A percentile compares a stretch with the other conserved stretches of the same genome.
Conservation (phyloP, 2,329 filamentous ascomycete species). For the Xylaria sp. region DNA sequence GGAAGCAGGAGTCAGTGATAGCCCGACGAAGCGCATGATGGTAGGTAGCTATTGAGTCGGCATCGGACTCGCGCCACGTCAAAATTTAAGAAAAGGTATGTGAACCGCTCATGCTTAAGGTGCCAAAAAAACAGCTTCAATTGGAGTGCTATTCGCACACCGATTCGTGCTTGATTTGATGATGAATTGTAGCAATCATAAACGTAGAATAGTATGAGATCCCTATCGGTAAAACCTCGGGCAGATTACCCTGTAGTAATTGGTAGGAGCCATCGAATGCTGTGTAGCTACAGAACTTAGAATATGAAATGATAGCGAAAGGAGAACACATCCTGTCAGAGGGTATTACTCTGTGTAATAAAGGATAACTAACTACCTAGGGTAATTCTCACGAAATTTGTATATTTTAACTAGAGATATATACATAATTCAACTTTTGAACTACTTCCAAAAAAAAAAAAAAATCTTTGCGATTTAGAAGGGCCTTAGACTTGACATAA, state of each 20-base stretch:
- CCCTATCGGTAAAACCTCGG: constrained; percentile 23
- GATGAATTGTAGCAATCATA: background rate
- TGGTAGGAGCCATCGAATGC: background rate
- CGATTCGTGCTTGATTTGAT: background rate
- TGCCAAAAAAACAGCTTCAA: background rate
- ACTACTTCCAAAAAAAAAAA: too few relatives aligned
- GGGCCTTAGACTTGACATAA: too few relatives aligned
- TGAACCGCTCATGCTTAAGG: background rate
- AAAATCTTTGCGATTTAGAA: too few relatives aligned
- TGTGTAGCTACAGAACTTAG: background rate
- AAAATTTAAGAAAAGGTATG: background rate
- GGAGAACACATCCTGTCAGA: too few relatives aligned
- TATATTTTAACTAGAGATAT: too few relatives aligned
- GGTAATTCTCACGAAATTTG: background rate
- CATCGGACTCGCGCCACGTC: background rate
- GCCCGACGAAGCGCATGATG: constrained; percentile 9
- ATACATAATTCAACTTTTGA: too few relatives aligned
- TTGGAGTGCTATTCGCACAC: background rate
- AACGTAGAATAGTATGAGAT: background rate
- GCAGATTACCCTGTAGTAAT: background rate
- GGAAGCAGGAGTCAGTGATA: background rate
- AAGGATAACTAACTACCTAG: background rate
- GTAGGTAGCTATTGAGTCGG: background rate
- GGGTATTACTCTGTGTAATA: too few relatives aligned
- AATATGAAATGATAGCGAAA: background rate